A percentile compares a stretch with the other conserved stretches of the same genome.
phyloP scores from a whole-genome alignment of 306 rosid genomes.

The Lathyrus aphaca region DNA sequence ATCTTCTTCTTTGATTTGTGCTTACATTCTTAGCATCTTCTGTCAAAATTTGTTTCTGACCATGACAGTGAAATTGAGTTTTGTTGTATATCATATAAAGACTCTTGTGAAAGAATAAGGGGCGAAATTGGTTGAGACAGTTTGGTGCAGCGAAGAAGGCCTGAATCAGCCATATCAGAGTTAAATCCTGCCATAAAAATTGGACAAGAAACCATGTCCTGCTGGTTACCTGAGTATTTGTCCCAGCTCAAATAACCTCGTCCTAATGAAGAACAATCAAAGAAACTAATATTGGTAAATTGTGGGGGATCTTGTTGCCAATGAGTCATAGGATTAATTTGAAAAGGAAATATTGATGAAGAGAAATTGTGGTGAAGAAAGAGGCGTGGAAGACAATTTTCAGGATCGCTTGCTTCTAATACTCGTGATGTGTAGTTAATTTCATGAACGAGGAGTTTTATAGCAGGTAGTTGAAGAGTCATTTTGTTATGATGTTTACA shows the following conservation, averaged over 20 bases:
- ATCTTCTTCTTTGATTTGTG: background rate
- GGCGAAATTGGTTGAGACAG: background rate
- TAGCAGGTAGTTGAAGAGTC: background rate
- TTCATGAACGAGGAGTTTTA: background rate
- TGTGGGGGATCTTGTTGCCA: too few relatives aligned
- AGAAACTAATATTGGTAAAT: background rate
- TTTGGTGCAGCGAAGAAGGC: background rate
- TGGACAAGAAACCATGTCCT: background rate
- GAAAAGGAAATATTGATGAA: background rate
- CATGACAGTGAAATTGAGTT: background rate
- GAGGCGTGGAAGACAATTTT: background rate
- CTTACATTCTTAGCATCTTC: background rate
- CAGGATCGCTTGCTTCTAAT: background rate
- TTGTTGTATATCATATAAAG: background rate
- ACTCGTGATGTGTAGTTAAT: background rate
- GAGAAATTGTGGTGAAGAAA: background rate
- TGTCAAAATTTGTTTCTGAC: background rate
- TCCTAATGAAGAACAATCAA: background rate
- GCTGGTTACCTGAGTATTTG: accelerated
- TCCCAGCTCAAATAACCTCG: too few relatives aligned
- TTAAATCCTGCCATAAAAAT: background rate
- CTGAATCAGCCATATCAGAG: background rate
- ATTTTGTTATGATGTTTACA: background rate
- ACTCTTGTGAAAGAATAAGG: background rate
- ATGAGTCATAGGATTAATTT: background rate